phyloP scores from a whole-genome alignment of 352 stramenopile species.

The Phytopythium ostracodes region DNA sequence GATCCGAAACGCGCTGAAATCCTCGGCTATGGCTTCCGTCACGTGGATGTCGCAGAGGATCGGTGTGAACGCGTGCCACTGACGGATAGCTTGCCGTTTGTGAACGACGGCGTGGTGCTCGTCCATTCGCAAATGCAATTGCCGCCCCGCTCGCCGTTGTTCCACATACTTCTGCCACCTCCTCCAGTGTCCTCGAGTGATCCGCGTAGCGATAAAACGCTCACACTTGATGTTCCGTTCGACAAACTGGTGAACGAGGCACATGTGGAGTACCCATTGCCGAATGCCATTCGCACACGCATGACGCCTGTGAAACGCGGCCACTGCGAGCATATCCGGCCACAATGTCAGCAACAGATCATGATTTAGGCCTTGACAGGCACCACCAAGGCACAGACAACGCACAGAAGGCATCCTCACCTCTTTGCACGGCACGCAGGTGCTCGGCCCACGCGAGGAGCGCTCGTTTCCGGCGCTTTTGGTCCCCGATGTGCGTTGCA shows the following conservation, averaged over 20 bases:
- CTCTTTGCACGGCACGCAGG: conserved; percentile 9
- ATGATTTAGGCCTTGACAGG: background rate
- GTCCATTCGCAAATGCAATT: conserved; percentile 15
- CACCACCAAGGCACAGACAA: too few species aligned
- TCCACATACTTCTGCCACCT: conserved; percentile 18
- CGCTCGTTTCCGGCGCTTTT: background rate
- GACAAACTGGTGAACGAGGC: background rate
- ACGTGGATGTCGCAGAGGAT: conserved; percentile 23
- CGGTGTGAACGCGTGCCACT: conserved; percentile 20
- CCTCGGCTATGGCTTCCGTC: conserved; percentile 13
- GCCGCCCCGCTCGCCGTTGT: conserved; percentile 9
- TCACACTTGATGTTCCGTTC: conserved; percentile 1
- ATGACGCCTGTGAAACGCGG: background rate
- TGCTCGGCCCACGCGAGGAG: background rate
- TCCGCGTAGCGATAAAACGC: background rate
- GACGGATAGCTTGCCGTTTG: background rate
- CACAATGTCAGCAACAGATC: background rate
- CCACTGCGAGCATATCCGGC: conserved; percentile 4
- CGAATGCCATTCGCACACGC: background rate
- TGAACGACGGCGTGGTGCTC: background rate
- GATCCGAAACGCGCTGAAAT: conserved; percentile 15
- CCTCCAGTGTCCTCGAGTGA: conserved; percentile 5
- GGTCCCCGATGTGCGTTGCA: background rate
- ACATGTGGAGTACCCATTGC: conserved; percentile 14
- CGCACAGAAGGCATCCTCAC: background rate